A percentile compares a stretch with the other conserved stretches of the same genome.
phyloP scores from a whole-genome alignment of 2,329 filamentous ascomycete genomes.

The Xylariales sp. region DNA sequence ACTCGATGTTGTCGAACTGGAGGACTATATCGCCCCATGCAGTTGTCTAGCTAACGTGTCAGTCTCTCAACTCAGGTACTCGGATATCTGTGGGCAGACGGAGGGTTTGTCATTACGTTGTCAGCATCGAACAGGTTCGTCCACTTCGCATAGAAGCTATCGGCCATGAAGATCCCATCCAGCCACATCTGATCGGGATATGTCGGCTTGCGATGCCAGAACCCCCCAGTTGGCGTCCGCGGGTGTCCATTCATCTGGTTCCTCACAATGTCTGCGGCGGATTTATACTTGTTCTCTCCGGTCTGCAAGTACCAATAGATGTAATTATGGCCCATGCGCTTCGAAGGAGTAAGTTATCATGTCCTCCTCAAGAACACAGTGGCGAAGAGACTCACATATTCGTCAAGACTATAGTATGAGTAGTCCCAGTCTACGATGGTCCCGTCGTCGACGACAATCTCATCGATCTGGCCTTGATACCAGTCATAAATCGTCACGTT shows the following conservation, averaged over 20 bases:
- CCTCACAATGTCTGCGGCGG: slow-evolving; percentile 41
- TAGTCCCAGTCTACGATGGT: slow-evolving; percentile 41
- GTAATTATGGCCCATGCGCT: slow-evolving; percentile 46
- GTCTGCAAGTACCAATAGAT: slow-evolving; percentile 45
- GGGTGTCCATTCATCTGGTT: slow-evolving; percentile 43
- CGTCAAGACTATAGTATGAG: slow-evolving; percentile 44
- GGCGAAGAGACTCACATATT: slow-evolving; percentile 27
- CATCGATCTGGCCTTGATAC: slow-evolving; percentile 41
- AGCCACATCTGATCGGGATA: slow-evolving; percentile 49
- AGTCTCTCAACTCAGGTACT: too few species aligned
- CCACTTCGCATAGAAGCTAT: slow-evolving; percentile 38
- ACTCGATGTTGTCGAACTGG: slow-evolving; percentile 39
- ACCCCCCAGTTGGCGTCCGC: slow-evolving; percentile 45
- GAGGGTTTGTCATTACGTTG: too few species aligned
- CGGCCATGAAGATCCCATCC: slow-evolving; percentile 49
- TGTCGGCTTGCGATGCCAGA: slow-evolving; percentile 46
- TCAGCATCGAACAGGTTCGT: slow-evolving; percentile 31
- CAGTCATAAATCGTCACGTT: slow-evolving; percentile 39
- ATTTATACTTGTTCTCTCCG: slow-evolving; percentile 41
- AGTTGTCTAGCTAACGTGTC: too few species aligned
- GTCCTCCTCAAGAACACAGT: not conserved
- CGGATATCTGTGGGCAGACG: too few species aligned
- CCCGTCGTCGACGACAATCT: slow-evolving; percentile 41
- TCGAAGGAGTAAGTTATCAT: not conserved
- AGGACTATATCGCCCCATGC: slow-evolving; percentile 39